These are phyloP conservation scores for Tephrocybe sp. DNA, from an alignment of 768 basidiomycete genomes.

Conservation along the genomic window DNA sequence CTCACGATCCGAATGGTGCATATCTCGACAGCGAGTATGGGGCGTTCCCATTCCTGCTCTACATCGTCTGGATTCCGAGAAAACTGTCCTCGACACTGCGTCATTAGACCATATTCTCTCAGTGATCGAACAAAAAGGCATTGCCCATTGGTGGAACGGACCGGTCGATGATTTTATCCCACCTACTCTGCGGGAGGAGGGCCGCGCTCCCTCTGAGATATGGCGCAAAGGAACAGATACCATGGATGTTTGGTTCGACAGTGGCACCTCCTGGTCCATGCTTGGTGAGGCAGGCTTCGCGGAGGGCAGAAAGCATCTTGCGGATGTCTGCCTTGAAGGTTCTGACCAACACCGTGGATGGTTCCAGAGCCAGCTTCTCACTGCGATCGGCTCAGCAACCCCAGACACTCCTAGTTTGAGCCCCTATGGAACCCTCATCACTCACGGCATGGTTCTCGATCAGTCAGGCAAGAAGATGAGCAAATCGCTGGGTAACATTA, in stretches of 20 bases:
- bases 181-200: slow-evolving; percentile 49
- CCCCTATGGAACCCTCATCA: slow-evolving; percentile 80
- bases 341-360: slow-evolving; percentile 98
- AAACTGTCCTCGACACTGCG: slow-evolving; percentile 58
- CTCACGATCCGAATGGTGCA: slow-evolving; percentile 97
- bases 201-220: slow-evolving; percentile 34
- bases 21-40: slow-evolving; percentile 96
- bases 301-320: slow-evolving; percentile 38
- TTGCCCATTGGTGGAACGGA: slow-evolving; percentile 91
- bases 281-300: slow-evolving; percentile 41
- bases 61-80: slow-evolving; percentile 59
- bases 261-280: slow-evolving; percentile 91
- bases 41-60: slow-evolving; percentile 94
- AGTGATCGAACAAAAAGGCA: slow-evolving; percentile 70
- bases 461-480: slow-evolving; percentile 93
- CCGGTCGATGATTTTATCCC: slow-evolving; percentile 80
- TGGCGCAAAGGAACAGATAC: slow-evolving; percentile 90
- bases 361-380: slow-evolving; percentile 96
- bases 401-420: slow-evolving; percentile 30
- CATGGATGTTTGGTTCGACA: slow-evolving; percentile 99
- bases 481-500: slow-evolving; percentile 91
- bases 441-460: slow-evolving; percentile 96
- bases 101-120: slow-evolving; percentile 74
- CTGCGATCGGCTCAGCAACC: slow-evolving; percentile 57
- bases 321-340: slow-evolving; percentile 92